Percentiles rank a stretch among this genome's conserved stretches.
Conservation (phyloP, 2,329 filamentous ascomycete species). For the Stromatinia cepivora region DNA sequence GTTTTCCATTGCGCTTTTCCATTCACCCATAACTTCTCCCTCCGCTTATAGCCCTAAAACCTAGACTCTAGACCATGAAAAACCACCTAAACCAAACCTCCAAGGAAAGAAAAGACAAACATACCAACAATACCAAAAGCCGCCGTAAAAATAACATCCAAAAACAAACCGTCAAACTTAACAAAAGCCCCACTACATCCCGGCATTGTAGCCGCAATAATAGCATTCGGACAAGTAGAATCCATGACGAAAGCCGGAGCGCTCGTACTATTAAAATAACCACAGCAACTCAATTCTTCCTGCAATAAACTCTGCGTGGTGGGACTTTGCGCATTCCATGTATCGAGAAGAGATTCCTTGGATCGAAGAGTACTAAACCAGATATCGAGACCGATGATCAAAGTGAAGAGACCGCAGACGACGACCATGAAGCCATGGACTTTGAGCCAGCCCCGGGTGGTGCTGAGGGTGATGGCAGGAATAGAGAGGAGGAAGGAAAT, state of each 20-base stretch:
- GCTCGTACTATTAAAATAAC: conserved; percentile 70
- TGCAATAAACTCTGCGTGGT: conserved; percentile 69
- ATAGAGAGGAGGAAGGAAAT: conserved; percentile 68
- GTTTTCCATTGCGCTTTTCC: too few relatives aligned
- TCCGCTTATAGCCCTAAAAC: too few relatives aligned
- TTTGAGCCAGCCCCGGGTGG: conserved; percentile 68
- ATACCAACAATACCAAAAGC: conserved; percentile 74
- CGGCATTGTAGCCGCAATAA: conserved; percentile 66
- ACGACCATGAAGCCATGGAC: conserved; percentile 64
- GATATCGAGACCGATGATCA: conserved; percentile 64
- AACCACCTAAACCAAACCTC: conserved; percentile 36
- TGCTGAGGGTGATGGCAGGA: conserved; percentile 68
- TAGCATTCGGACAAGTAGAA: conserved; percentile 64
- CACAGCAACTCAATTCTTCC: conserved; percentile 75
- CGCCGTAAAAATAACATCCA: conserved; percentile 76
- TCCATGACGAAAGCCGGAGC: conserved; percentile 71
- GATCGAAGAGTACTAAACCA: conserved; percentile 74
- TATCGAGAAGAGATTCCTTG: conserved; percentile 58
- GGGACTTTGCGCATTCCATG: conserved; percentile 61
- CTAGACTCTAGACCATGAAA: neutral
- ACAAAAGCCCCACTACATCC: conserved; percentile 70
- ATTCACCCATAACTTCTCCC: too few relatives aligned
- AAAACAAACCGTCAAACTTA: conserved; percentile 66
- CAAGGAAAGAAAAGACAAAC: neutral
- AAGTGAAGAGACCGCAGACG: conserved; percentile 62